These are phyloP conservation scores for Blastomyces parvus DNA, from an alignment of 2,329 filamentous ascomycete genomes.

Conservation along the genomic window DNA sequence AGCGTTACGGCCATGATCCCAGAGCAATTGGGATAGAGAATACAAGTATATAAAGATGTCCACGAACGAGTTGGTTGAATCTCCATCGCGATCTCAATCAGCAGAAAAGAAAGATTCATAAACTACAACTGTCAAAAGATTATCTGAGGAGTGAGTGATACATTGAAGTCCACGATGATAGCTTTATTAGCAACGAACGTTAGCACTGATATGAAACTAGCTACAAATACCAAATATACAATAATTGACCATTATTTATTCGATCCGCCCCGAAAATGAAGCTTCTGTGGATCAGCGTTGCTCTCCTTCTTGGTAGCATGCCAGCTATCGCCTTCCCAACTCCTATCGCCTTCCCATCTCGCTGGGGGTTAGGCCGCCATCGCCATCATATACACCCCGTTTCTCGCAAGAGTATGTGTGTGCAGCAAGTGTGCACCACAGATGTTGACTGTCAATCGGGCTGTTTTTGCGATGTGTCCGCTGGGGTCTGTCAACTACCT, in stretches of 20 bases:
- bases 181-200: no score
- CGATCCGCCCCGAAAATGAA: background rate
- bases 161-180: no score
- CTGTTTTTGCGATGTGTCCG: background rate
- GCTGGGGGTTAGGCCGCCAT: background rate
- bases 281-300: background rate
- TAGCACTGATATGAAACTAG: background rate
- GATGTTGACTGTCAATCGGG: slow-evolving; percentile 2
- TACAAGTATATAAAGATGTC: background rate
- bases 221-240: background rate
- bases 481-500: background rate
- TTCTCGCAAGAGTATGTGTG: background rate
- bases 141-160: no score
- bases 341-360: background rate
- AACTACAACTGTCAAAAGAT: no score
- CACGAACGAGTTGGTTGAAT: background rate
- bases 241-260: no score
- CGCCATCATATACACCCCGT: background rate
- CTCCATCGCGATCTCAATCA: background rate
- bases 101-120: background rate
- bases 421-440: background rate
- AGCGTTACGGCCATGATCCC: background rate
- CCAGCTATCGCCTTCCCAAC: background rate
- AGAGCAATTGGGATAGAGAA: background rate
- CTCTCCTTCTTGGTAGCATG: background rate